Conservation (phyloP, 176 grass and related monocot genomes). For the Aegilops bicornis region DNA sequence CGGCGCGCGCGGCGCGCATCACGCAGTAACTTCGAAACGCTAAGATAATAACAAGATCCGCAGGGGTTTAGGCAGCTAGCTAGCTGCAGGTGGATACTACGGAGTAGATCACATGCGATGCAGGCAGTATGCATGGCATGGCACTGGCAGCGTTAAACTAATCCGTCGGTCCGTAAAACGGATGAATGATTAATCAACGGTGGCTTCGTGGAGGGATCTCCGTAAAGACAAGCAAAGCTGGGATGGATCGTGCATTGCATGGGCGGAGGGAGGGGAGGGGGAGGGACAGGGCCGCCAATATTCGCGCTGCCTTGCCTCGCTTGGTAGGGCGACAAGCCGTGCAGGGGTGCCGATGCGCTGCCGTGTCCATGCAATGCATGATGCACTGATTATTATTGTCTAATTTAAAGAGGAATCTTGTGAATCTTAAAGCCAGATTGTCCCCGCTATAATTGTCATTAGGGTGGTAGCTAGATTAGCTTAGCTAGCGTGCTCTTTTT, state of each 20-base stretch:
- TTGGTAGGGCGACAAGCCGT: constrained; percentile 56
- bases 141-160: constrained; percentile 26
- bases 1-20: constrained; percentile 16
- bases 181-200: neutral
- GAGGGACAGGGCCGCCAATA: constrained; percentile 46
- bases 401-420: constrained; percentile 46
- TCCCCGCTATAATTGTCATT: constrained; percentile 26
- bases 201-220: constrained; percentile 15
- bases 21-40: constrained; percentile 44
- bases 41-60: neutral
- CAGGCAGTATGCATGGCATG: constrained; percentile 3
- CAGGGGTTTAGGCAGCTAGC: neutral
- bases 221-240: constrained; percentile 27
- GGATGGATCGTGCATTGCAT: neutral
- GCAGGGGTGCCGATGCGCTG: constrained; percentile 33
- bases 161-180: neutral
- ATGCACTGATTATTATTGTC: neutral
- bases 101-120: constrained; percentile 36
- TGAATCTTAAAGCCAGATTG: constrained; percentile 46
- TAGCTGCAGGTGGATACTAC: constrained; percentile 20
- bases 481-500: constrained; percentile 2
- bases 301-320: constrained; percentile 47
- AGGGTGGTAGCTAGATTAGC: neutral
- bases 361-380: neutral
- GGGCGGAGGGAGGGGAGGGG: neutral